phyloP scores from a whole-genome alignment of 1,284 basidiomycete genomes.

The Cryptococcus sp. region DNA sequence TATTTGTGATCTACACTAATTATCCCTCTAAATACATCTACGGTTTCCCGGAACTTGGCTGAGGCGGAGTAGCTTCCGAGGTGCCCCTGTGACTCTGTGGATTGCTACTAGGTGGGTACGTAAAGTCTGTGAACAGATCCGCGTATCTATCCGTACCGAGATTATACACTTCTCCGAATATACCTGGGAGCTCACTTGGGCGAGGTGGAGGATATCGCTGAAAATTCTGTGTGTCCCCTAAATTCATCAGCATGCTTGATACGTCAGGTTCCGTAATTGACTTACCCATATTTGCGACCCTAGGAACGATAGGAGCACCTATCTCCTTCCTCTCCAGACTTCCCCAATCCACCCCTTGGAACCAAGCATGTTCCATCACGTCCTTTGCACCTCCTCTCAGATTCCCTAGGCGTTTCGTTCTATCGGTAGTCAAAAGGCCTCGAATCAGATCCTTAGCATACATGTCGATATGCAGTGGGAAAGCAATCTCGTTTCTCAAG shows the following conservation, averaged over 20 bases:
- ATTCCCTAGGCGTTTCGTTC: conserved; percentile 51
- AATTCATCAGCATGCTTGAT: not conserved
- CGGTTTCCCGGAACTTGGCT: no score
- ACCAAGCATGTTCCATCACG: conserved; percentile 52
- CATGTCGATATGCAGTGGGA: conserved; percentile 51
- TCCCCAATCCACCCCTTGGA: conserved; percentile 52
- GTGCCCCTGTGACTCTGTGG: no score
- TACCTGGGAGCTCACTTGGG: conserved; percentile 48
- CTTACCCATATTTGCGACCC: conserved; percentile 49
- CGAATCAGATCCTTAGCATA: conserved; percentile 51
- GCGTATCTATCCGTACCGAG: conserved; percentile 38
- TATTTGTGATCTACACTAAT: no score
- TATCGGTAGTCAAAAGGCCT: conserved; percentile 49
- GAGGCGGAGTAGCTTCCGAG: no score
- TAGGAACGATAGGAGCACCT: conserved; percentile 51
- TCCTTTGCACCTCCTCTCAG: conserved; percentile 51
- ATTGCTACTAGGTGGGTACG: conserved; percentile 15
- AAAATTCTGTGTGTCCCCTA: conserved; percentile 50
- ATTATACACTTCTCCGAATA: conserved; percentile 42
- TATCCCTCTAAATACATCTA: no score
- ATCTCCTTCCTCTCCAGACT: conserved; percentile 49
- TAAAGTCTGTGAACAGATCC: conserved; percentile 41
- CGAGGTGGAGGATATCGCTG: conserved; percentile 47
- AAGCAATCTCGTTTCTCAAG: conserved; percentile 48
- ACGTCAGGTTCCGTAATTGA: not conserved